Evolutionary conservation across 768 basidiomycete genomes (phyloP).

Genomic region (Aureoboletus auriporus): DNA sequence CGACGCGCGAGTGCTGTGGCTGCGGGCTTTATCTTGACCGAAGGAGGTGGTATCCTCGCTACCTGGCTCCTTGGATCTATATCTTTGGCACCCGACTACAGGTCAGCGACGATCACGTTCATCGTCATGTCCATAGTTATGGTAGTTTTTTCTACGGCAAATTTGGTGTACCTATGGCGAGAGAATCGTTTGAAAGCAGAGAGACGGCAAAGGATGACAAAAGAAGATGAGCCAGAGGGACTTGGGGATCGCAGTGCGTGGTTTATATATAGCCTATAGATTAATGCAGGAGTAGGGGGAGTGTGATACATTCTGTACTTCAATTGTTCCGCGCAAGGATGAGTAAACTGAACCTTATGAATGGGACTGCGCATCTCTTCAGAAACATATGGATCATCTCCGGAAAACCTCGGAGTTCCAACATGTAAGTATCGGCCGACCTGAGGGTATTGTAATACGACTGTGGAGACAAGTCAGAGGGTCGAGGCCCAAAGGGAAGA

Average conservation of each 20-base stretch:
- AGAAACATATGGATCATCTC: too few species aligned
- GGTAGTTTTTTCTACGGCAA: conserved; percentile 34
- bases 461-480: too few species aligned
- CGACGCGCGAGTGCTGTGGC: conserved; percentile 58
- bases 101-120: conserved; percentile 38
- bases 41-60: conserved; percentile 55
- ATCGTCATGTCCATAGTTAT: conserved; percentile 38
- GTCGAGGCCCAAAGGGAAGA: too few species aligned
- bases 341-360: too few species aligned
- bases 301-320: too few species aligned
- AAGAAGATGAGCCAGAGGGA: conserved; percentile 36
- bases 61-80: conserved; percentile 57
- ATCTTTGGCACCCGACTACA: conserved; percentile 49
- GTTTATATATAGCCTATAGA: conserved; percentile 50
- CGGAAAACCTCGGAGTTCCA: too few species aligned
- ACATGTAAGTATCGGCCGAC: too few species aligned
- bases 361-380: too few species aligned
- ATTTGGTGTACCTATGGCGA: conserved; percentile 37
- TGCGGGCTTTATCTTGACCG: conserved; percentile 52
- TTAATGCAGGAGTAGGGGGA: too few species aligned
- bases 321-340: too few species aligned
- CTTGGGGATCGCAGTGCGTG: conserved; percentile 54
- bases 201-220: conserved; percentile 29
- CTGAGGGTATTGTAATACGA: too few species aligned
- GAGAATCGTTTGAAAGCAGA: conserved; percentile 45